These are phyloP conservation scores for Chloranthus sessilifolius DNA, from an alignment of 164 flowering plant species.

Conservation along the genomic window DNA sequence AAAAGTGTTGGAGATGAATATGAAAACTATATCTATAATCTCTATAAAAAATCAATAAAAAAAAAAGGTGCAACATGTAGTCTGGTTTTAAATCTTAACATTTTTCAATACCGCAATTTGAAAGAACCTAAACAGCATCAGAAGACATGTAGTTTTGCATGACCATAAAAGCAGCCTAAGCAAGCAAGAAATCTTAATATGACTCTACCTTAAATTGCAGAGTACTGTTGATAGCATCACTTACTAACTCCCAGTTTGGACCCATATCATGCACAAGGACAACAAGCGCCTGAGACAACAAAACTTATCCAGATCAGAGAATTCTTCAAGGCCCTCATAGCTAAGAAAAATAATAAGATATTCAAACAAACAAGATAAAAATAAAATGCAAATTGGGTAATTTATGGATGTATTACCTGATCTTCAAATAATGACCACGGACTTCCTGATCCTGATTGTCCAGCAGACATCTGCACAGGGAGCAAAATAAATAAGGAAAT, in stretches of 20 bases:
- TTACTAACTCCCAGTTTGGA: slow-evolving; percentile 97
- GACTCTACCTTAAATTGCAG: slow-evolving; percentile 71
- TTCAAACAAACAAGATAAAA: not conserved
- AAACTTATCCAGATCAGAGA: not conserved
- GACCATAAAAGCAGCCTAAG: not conserved
- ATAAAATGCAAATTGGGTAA: not conserved
- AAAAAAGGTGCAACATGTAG: not conserved
- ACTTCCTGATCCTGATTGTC: slow-evolving; percentile 58
- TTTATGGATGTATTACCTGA: slow-evolving; percentile 46
- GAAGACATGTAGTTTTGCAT: not conserved
- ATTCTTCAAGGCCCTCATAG: not conserved
- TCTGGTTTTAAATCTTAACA: not conserved
- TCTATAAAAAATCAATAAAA: not conserved
- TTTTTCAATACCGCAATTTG: not conserved
- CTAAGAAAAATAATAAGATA: not conserved
- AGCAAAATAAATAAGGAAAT: not conserved
- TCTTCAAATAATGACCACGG: slow-evolving; percentile 88
- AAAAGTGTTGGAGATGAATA: slow-evolving; percentile 7
- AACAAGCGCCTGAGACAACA: slow-evolving; percentile 72
- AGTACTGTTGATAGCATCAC: slow-evolving; percentile 87
- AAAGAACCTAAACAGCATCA: not conserved
- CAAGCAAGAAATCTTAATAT: slow-evolving; percentile 4
- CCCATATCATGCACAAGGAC: slow-evolving; percentile 99
- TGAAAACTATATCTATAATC: slow-evolving; percentile 1
- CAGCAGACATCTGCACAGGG: slow-evolving; percentile 54